Evolutionary conservation across 2,329 filamentous ascomycete genomes (phyloP), one percentile per base, ranked within the genome.

Genomic region (Sordariomycetes sp.): DNA sequence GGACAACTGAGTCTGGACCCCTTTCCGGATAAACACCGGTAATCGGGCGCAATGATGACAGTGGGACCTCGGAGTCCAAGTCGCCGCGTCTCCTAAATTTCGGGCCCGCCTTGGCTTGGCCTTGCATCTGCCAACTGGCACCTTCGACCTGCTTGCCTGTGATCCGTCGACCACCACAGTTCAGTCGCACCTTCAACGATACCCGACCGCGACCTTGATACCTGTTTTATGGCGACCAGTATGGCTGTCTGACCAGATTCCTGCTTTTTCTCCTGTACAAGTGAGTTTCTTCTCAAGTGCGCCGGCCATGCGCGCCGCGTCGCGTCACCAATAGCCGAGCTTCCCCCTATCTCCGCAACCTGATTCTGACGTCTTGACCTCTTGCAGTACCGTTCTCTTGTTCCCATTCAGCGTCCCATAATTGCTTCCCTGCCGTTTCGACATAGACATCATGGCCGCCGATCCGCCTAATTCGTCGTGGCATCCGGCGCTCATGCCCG

Each of bases 401-500:
- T 18, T 31, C n/a, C 18, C 14, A 26, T 33, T 18, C 21, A 14
- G 10, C 21, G 20, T 28, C 18, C 32, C 20, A 15, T 20, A 15
- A n/a, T 12, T 16, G 23, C 21, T 19, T 19, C 23, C 24, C 11
- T 36, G 14, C 25, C 33, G 16, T n/a, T 30, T 23, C 10, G n/a
- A 24, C 34, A 36, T 14, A 8, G n/a, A n/a, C 38, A 49, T 38
- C 38, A 64, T 64, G 61, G 55, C 55, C 43, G 47, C 49, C 42
- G 58, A 57, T 46, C 42, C 46, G 36, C 44, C 50, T 33, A 51
- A 49, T 39, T 46, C 58, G 34, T 53, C 57, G 46, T 62, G 60
- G 59, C 56, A 63, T 42, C 57, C 60, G 43, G 58, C 60, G 32
- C 44, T 57, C 38, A 58, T 63, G 50, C 61, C 63, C 21, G 53